Conservation (phyloP, 2,329 filamentous ascomycete genomes). For the Pyricularia pennisetigena region DNA sequence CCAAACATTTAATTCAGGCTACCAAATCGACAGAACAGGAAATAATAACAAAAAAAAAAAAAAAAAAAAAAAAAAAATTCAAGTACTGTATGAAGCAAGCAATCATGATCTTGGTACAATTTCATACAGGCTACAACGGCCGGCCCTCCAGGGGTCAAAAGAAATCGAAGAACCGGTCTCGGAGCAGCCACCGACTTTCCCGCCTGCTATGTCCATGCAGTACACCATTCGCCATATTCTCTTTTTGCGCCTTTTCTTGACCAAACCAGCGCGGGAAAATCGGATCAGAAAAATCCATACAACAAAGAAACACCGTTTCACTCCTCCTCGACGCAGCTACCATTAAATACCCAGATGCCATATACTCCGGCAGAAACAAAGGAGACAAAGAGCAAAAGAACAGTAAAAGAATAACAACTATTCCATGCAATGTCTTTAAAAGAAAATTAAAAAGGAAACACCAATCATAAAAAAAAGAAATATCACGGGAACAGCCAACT, state of each 20-base stretch:
- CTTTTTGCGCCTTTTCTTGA: neutral
- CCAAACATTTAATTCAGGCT: neutral
- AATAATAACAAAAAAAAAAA: too few species aligned
- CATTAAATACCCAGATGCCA: neutral
- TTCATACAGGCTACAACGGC: conserved; percentile 1
- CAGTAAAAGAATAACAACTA: conserved; percentile 9
- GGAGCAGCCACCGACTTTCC: neutral
- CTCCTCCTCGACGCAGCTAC: neutral
- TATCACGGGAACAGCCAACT: conserved; percentile 2
- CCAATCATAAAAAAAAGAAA: neutral
- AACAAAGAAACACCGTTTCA: neutral
- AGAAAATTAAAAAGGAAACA: conserved; percentile 11
- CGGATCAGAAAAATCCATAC: neutral
- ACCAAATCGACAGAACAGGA: neutral
- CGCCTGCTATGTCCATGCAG: neutral
- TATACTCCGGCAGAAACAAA: neutral
- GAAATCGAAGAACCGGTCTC: neutral
- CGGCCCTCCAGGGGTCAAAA: conserved; percentile 2
- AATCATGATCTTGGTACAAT: neutral
- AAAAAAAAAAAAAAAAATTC: neutral
- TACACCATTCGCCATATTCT: neutral
- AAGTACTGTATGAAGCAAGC: neutral
- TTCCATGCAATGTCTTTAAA: neutral
- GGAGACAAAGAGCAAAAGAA: conserved; percentile 7
- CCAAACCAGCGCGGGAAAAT: neutral